Base-by-base conservation (phyloP, 352 stramenopile genomes). In the Phytopythium vexans region DNA sequence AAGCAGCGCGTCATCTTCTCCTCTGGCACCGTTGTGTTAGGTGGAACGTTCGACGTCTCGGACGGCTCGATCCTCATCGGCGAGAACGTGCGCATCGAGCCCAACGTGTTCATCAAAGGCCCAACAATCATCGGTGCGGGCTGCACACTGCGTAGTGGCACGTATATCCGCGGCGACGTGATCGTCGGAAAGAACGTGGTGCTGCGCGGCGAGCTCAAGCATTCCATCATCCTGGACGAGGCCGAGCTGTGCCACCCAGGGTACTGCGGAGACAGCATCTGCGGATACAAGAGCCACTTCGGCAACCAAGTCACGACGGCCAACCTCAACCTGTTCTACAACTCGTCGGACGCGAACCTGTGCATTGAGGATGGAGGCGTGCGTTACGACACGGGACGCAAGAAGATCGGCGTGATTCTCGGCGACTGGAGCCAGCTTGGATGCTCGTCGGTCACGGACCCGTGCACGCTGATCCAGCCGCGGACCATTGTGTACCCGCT, bases 241-340 rank as follows among this genome's bases (percentile, higher is more conserved):
- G 78, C 82, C 0, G 80, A 91, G 75, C 58, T 93, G 3, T 82
- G 78, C 38, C 82, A 91, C 38, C 78, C 80, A 2, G 75, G 80
- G 0, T 91, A 93, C 58, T 89, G 74, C 42, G 80, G 80, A 12
- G 82, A 91, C 62, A 88, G 74, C 49, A 62, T 91, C 35, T 86
- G 72, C 21, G 82, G 82, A 3, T 82, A 77, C 54, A 87, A 84
- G 58, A 88, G 77, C 66, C 80, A 92, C 52, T 89, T 92, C 42
- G 82, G 79, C 45, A 92, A 92, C 67, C 82, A 92, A 56, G 82
- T 88, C 31, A 89, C 82, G 33, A 91, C 82, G 2, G 82, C 82
- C 0, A 90, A 92, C 49, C 62, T 92, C 36, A 83, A 70, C 37
- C 56, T 92, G 8, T 68, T 92, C 37, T 55, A 53, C 15, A 54